A percentile compares a stretch with the other conserved stretches of the same genome.
phyloP scores from a whole-genome alignment of 345 rosid genomes.

The Salix koriyanagi region DNA sequence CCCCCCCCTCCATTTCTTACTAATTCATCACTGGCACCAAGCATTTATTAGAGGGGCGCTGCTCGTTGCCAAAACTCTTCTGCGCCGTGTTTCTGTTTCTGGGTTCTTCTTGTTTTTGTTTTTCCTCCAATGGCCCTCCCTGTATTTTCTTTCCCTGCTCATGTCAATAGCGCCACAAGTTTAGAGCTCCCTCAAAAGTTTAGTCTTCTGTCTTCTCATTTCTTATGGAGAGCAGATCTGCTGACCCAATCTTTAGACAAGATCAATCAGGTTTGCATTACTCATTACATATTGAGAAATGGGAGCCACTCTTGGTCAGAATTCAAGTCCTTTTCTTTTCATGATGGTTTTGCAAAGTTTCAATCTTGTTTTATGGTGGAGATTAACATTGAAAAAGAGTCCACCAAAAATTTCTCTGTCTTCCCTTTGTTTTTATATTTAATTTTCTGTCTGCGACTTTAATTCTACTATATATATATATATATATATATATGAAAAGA shows the following conservation, averaged over 20 bases:
- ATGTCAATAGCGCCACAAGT: constrained; percentile 29
- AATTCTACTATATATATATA: not conserved
- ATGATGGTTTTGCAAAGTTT: not conserved
- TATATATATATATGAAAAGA: not conserved
- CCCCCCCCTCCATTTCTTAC: not conserved
- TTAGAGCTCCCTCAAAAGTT: constrained; percentile 42
- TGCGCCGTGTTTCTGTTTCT: constrained; percentile 1
- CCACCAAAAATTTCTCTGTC: not conserved
- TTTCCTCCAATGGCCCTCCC: constrained; percentile 49
- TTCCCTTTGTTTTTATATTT: not conserved
- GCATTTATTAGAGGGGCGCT: constrained; percentile 2
- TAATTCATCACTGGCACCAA: not conserved
- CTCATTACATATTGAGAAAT: not conserved
- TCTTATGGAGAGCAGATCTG: constrained; percentile 47
- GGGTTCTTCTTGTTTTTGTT: constrained; percentile 9
- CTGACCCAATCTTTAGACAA: constrained; percentile 32
- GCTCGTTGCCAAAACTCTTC: not conserved
- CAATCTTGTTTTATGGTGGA: not conserved
- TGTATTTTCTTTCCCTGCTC: constrained; percentile 63
- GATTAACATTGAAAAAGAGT: not conserved
- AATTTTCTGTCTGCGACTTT: constrained; percentile 6
- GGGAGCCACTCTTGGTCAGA: constrained; percentile 4
- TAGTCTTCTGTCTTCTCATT: constrained; percentile 36
- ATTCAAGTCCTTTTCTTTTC: not conserved
- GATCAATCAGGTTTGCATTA: constrained; percentile 35